Base-by-base conservation (phyloP, 139 green algal species). In the Micromonas pusilla region DNA sequence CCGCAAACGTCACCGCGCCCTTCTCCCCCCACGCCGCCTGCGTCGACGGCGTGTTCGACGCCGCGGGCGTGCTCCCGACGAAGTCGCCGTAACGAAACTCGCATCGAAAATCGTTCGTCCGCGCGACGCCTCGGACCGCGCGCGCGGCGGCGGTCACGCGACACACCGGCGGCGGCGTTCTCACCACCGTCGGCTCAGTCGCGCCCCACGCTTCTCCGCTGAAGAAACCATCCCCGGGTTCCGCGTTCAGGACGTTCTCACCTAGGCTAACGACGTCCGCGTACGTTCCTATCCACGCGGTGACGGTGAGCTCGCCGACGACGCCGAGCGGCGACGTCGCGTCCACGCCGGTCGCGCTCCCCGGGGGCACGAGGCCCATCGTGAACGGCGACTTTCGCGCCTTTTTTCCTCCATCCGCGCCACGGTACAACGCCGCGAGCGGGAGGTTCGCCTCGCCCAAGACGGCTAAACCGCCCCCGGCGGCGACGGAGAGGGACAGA, bases 211-310 rank as follows among this genome's bases (percentile, higher is more conserved):
- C n/a, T n/a, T n/a, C n/a, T n/a, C 45, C 9, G 9, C 16, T 57
- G 45, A 57, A 57, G 45, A 57, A 16, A 57, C 9, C 45, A n/a
- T n/a, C n/a, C n/a, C n/a, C n/a, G n/a, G n/a, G n/a, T n/a, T 57
- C 16, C 9, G 45, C 45, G 45, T 9, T 57, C 9, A 57, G 9
- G 45, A 57, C 45, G 45, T 16, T 16, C 20, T 16, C 63, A 4
- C 66, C 68, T 5, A 75, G n/a, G 3, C 26, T 36, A 23, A 36
- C 32, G 23, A 39, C 68, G n/a, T 75, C 68, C 2, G 68, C 26
- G 68, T 13, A 13, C 4, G 68, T 53, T 20, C 68, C 68, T 20
- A 75, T 63, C 68, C 68, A 75, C 20, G 68, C 68, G 37, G 37
- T 3, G 53, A 60, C 19, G 9, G n/a, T 60, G 21, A 75, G 25